Percentiles rank a stretch among this genome's conserved stretches.
Evolutionary conservation across 2,329 filamentous ascomycete species (phyloP).

Genomic region (Sclerotinia glacialis): DNA sequence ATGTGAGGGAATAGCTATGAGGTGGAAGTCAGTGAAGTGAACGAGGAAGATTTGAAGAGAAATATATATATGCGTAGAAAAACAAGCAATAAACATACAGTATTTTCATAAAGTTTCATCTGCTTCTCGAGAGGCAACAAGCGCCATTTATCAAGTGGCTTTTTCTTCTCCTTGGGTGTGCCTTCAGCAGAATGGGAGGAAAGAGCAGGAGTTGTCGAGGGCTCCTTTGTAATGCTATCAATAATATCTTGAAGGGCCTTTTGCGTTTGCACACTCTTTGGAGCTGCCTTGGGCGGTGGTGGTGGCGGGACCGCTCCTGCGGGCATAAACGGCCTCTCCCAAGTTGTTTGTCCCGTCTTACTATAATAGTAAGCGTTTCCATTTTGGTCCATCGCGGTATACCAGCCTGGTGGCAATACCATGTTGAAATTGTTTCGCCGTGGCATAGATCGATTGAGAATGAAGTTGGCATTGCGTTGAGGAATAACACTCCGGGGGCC

Average conservation of each 20-base stretch:
- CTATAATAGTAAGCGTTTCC: conserved; percentile 86
- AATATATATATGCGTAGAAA: neutral
- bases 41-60: neutral
- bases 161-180: conserved; percentile 54
- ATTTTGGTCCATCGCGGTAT: conserved; percentile 65
- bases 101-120: conserved; percentile 93
- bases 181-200: conserved; percentile 58
- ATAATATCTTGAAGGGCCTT: conserved; percentile 81
- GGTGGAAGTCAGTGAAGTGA: conserved; percentile 17
- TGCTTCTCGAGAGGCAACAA: conserved; percentile 75
- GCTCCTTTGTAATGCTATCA: conserved; percentile 71
- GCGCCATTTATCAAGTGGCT: conserved; percentile 69
- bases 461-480: conserved; percentile 55
- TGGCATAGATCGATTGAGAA: conserved; percentile 54
- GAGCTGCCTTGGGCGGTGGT: conserved; percentile 54
- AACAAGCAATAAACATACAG: conserved; percentile 55
- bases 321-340: conserved; percentile 72
- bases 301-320: conserved; percentile 53
- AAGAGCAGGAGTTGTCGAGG: conserved; percentile 51
- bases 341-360: conserved; percentile 72
- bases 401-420: conserved; percentile 81
- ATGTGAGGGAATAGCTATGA: conserved; percentile 72
- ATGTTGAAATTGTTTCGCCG: conserved; percentile 52
- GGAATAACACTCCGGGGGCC: conserved; percentile 47
- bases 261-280: conserved; percentile 49